phyloP scores from a whole-genome alignment of 331 rosid genomes.

The Erythrophleum ivorense region DNA sequence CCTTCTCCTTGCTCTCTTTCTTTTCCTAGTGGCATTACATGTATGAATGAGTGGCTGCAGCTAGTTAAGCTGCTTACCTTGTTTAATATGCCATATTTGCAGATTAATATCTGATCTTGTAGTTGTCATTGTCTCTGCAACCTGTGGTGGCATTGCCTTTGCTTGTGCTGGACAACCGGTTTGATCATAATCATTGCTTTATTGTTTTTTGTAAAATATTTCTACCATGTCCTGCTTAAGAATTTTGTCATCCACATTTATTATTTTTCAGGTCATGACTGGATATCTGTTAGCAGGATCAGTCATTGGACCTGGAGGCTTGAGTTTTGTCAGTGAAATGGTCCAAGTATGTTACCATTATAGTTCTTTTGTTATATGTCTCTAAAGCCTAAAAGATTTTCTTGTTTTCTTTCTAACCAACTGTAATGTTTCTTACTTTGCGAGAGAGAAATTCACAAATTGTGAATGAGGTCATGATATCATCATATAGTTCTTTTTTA shows the following conservation, averaged over 20 bases:
- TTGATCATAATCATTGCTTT: conserved; percentile 47
- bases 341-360: conserved; percentile 79
- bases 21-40: conserved; percentile 26
- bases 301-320: conserved; percentile 90
- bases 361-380: conserved; percentile 28
- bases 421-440: conserved; percentile 7
- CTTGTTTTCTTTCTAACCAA: neutral
- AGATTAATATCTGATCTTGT: conserved; percentile 95
- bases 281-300: conserved; percentile 97
- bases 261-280: conserved; percentile 73
- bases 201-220: conserved; percentile 22
- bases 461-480: conserved; percentile 23
- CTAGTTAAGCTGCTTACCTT: conserved; percentile 42
- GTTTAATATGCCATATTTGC: conserved; percentile 45
- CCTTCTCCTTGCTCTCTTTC: conserved; percentile 19
- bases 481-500: conserved; percentile 1
- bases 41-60: conserved; percentile 41
- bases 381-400: conserved; percentile 2
- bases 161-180: conserved; percentile 99
- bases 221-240: conserved; percentile 8
- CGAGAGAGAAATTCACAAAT: conserved; percentile 3
- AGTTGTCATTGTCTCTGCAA: conserved; percentile 94
- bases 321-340: conserved; percentile 96
- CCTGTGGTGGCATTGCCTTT: conserved; percentile 96
- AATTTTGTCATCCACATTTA: conserved; percentile 24